A percentile compares a stretch with the other conserved stretches of the same genome.
Conservation (phyloP, 1,139 yeast species). For the Ogataea hybrid region DNA sequence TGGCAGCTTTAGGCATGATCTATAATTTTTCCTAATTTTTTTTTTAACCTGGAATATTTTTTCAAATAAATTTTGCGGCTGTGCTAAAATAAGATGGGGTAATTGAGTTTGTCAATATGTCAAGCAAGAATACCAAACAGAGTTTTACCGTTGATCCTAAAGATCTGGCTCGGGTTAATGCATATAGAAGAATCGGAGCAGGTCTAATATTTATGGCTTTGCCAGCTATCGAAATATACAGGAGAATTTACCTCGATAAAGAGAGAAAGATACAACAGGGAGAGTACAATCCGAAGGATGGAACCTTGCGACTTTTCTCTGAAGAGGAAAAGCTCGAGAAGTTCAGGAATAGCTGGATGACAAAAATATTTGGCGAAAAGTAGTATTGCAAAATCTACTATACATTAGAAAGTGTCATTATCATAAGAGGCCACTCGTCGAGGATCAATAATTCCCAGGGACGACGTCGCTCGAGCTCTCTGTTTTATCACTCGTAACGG, state of each 20-base stretch:
- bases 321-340: slow-evolving; percentile 40
- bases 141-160: slow-evolving; percentile 1
- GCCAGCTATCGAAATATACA: slow-evolving; percentile 36
- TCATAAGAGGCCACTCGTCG: slow-evolving; percentile 7
- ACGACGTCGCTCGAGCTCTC: slow-evolving; percentile 22
- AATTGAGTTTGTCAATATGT: neutral
- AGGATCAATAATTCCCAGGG: slow-evolving; percentile 13
- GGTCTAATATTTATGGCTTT: slow-evolving; percentile 39
- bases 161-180: slow-evolving; percentile 22
- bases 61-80: slow-evolving; percentile 8
- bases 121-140: neutral
- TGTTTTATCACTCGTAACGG: slow-evolving; percentile 19
- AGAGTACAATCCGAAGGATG: slow-evolving; percentile 44
- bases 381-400: slow-evolving; percentile 10
- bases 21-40: neutral
- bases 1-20: slow-evolving; percentile 53
- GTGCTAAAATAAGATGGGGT: slow-evolving; percentile 15
- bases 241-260: slow-evolving; percentile 40
- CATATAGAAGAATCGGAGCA: slow-evolving; percentile 38
- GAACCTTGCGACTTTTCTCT: slow-evolving; percentile 42
- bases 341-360: slow-evolving; percentile 38
- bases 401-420: slow-evolving; percentile 9
- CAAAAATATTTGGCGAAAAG: slow-evolving; percentile 42
- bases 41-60: no score
- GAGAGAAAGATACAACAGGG: slow-evolving; percentile 48